A percentile compares a stretch with the other conserved stretches of the same genome.
These are phyloP conservation scores for Paramecium tetraurelia DNA, from an alignment of 73 alveolate species.

Conservation along the genomic window DNA sequence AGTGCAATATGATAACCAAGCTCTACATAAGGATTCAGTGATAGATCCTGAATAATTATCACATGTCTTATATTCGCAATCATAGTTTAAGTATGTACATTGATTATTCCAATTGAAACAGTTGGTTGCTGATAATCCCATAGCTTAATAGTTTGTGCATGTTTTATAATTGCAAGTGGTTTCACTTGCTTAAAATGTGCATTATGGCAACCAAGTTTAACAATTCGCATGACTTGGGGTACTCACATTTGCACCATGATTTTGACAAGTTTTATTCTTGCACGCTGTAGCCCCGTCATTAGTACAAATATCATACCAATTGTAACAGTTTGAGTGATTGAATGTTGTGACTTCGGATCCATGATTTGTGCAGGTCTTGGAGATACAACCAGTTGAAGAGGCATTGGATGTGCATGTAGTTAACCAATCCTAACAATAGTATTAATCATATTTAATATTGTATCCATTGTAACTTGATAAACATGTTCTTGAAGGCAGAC, in stretches of 20 bases:
- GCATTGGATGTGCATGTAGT: conserved; percentile 16
- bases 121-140: background rate
- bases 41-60: background rate
- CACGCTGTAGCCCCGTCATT: background rate
- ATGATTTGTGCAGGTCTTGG: conserved; percentile 28
- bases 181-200: background rate
- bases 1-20: conserved; percentile 24
- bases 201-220: background rate
- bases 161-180: conserved; percentile 5
- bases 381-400: background rate
- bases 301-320: background rate
- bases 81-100: background rate
- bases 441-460: background rate
- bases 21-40: background rate
- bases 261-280: background rate
- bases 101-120: background rate
- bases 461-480: background rate
- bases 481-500: background rate
- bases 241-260: background rate
- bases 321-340: background rate
- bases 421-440: background rate
- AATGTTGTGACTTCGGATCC: background rate
- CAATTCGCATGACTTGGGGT: background rate
- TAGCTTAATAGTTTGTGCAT: background rate
- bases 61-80: conserved; percentile 20